A percentile compares a stretch with the other conserved stretches of the same genome.
phyloP scores from a whole-genome alignment of 805 yeast genomes.

The Phaffomyces thermotolerans region DNA sequence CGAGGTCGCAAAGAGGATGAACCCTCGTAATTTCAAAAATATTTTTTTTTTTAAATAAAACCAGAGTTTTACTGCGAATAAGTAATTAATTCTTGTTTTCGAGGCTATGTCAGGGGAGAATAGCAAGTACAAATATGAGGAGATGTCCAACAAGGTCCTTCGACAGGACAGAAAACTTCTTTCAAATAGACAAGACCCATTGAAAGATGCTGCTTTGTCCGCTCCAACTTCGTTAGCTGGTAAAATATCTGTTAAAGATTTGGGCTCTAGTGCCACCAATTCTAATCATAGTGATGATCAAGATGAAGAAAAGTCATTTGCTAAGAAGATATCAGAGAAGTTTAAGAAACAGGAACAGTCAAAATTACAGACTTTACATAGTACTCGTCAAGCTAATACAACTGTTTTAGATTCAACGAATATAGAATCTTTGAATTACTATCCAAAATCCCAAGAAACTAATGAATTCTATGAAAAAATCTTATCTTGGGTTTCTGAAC shows the following conservation, averaged over 20 bases:
- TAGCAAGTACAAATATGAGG: slow-evolving; percentile 49
- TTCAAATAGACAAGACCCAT: slow-evolving; percentile 32
- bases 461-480: slow-evolving; percentile 46
- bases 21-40: background rate
- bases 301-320: slow-evolving; percentile 15
- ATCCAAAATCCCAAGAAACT: slow-evolving; percentile 53
- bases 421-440: slow-evolving; percentile 49
- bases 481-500: slow-evolving; percentile 49
- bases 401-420: slow-evolving; percentile 28
- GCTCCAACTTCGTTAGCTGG: slow-evolving; percentile 73
- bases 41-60: background rate
- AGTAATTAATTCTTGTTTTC: background rate
- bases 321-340: slow-evolving; percentile 15
- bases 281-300: slow-evolving; percentile 10
- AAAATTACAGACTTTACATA: slow-evolving; percentile 8
- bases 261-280: slow-evolving; percentile 42
- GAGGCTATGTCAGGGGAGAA: slow-evolving; percentile 17
- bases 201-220: slow-evolving; percentile 42
- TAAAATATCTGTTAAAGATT: slow-evolving; percentile 54
- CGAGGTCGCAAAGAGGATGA: background rate
- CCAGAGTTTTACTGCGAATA: background rate
- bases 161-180: slow-evolving; percentile 48
- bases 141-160: slow-evolving; percentile 72
- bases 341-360: slow-evolving; percentile 14
- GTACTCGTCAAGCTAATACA: slow-evolving; percentile 6